Base-by-base conservation (phyloP, 345 rosid genomes). In the Rhodamnia argentea region DNA sequence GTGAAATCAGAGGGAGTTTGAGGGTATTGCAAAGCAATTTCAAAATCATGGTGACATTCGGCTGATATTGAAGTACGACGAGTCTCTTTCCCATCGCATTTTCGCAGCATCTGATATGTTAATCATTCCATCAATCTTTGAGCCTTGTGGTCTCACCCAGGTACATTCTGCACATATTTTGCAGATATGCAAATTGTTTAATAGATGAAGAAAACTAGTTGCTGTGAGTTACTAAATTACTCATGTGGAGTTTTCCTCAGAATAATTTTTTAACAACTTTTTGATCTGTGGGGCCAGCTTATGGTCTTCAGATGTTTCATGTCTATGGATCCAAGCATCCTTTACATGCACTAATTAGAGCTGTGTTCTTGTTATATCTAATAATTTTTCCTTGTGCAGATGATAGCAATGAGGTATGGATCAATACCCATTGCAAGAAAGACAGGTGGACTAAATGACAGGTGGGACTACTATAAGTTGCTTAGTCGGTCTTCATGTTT, bases 61-160 rank as follows among this genome's bases (percentile, higher is more conserved):
- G 86, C 91, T 97, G 91, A 89, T 96, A 89, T 86, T 97, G 86
- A 97, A 94, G 91, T 97, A 94, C 54, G 99, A 97, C 56, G 99
- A 96, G 87, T 92, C 93, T 88, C 98, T 97, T 86, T 94, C 99
- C 85, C 99, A 93, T 90, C 85, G 91, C 83, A 95, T 97, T 52
- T 97, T 89, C 62, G 99, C 98, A 54, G 99, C 99, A 32, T 92
- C 96, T 13, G 99, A 97, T 92, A 85, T 97, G 92, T 91, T 97
- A 88, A 95, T 96, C 88, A 94, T 97, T 89, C 99, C 99, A 86
- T 97, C 99, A 7, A 92, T 96, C 86, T 96, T 97, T 86, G 99
- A 97, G 92, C 99, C 99, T 88, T 96, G 99, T 91, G 99, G 99
- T 82, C 99, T 97, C 74, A 97, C 99, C 85, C 99, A 97, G 99